Base-by-base conservation (phyloP, 345 rosid genomes). In the Diplotaxis tenuifolia region DNA sequence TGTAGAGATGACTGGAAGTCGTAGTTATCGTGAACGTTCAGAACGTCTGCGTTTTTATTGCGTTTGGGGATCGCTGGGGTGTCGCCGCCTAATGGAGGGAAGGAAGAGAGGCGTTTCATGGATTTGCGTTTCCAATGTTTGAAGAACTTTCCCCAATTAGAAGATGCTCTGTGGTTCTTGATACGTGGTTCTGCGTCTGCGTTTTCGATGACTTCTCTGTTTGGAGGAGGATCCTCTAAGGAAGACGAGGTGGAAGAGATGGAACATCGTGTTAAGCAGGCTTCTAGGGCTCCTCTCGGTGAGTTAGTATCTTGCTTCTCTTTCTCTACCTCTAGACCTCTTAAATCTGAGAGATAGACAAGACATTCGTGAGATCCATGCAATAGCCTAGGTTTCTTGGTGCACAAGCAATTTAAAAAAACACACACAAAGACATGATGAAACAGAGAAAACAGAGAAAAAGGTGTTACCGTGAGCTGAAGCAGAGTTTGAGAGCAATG, bases 261-360 rank as follows among this genome's bases (percentile, higher is more conserved):
- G 8, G 74, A 67, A 23, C 34, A 62, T 40, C 52, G 65, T 31
- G 8, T 67, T 31, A 87, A 54, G 72, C 88, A 81, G 28, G 89
- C 89, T 67, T 90, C 98, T 59, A 93, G 42, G 29, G 89, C 77
- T 79, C 89, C 90, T 76, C 79, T 81, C 0, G 98, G 96, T 62
- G 98, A 88, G 18, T 70, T 45, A 68, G 70, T 78, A 27, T 84
- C 84, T 14, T 70, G 70, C 72, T 59, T 82, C 82, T 83, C 86
- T 65, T 67, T 67, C 47, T 86, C 87, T 60, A 68, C 40, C 15
- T 80, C 81, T 14, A 78, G 58, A 63, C 10, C 55, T 71, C 95
- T 87, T 77, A 87, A 72, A 69, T 80, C 96, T 88, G 73, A 40
- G 57, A 62, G 29, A n/a, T n/a, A 47, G 12, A 19, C 7, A 31